Base-by-base conservation (phyloP, 1,139 yeast genomes). In the Taiozyma sp. region DNA sequence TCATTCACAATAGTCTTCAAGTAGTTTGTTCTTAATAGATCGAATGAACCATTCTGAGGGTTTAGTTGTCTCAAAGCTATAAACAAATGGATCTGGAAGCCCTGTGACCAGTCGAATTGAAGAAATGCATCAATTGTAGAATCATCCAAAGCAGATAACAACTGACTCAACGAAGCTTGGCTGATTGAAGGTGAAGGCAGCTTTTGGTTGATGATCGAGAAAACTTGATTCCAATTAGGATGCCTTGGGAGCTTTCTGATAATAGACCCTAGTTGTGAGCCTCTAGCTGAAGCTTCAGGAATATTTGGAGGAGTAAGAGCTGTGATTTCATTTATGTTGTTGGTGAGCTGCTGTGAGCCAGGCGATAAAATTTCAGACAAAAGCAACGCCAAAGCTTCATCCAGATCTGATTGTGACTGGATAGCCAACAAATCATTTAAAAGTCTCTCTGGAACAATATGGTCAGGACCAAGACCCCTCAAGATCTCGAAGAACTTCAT, bases 271-370 rank as follows among this genome's bases (percentile, higher is more conserved):
- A 85, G 70, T 58, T 79, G 81, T 1, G 81, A 73, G 32, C 92
- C 93, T 57, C 80, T 77, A 6, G 85, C 84, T 39, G 82, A 78
- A 1, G 92, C 84, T 61, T 83, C 90, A 0, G 82, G 82, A 23
- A 83, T 67, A 47, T 69, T 72, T 4, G 68, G 56, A n/a, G 84
- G 78, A 10, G 80, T 74, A 29, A 77, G 64, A 49, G 76, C 69
- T 28, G 77, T 69, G 22, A 64, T 50, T 22, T 52, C 54, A 13
- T 65, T 53, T n/a, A 57, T 53, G 6, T 51, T 50, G 57, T 64
- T 51, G 43, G 64, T 55, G 63, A 72, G 49, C 64, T 69, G 54
- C 65, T 84, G 90, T 2, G 89, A 83, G 0, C 87, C 85, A 2
- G 93, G 92, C 16, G 78, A 73, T 46, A 87, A 67, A 4, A 84